Evolutionary conservation across 768 basidiomycete genomes (phyloP).

Genomic region (Calvatia gigantea): DNA sequence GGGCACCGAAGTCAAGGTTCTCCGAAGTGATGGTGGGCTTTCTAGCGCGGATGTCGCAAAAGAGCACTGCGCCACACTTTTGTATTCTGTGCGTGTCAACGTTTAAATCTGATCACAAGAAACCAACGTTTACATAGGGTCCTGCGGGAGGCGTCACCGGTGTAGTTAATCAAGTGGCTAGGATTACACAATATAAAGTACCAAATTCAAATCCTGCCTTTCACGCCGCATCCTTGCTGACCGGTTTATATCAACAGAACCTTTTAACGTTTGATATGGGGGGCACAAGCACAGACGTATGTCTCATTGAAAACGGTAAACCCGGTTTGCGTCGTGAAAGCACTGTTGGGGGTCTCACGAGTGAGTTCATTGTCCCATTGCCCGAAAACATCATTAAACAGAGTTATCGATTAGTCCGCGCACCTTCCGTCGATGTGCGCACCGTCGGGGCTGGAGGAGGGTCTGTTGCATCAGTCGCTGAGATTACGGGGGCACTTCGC

Average conservation of each 20-base stretch:
- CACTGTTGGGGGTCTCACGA: slow-evolving; percentile 23
- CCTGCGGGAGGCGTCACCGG: slow-evolving; percentile 26
- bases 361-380: slow-evolving; percentile 2
- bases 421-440: slow-evolving; percentile 25
- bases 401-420: slow-evolving; percentile 16
- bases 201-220: background rate
- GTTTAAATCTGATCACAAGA: background rate
- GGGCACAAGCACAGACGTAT: slow-evolving; percentile 26
- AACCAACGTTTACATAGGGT: slow-evolving; percentile 10
- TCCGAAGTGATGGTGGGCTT: slow-evolving; percentile 25
- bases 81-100: slow-evolving; percentile 17
- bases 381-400: background rate
- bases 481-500: slow-evolving; percentile 24
- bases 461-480: slow-evolving; percentile 18
- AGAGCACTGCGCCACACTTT: slow-evolving; percentile 22
- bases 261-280: slow-evolving; percentile 27
- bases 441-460: slow-evolving; percentile 20
- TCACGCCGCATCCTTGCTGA: background rate
- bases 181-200: slow-evolving; percentile 14
- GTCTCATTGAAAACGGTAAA: slow-evolving; percentile 25
- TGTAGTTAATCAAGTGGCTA: slow-evolving; percentile 19
- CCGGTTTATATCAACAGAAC: slow-evolving; percentile 15
- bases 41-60: slow-evolving; percentile 21
- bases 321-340: slow-evolving; percentile 25
- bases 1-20: slow-evolving; percentile 20